Conservation (phyloP, 2,329 filamentous ascomycete species). For the Aureobasidium melanogenum region DNA sequence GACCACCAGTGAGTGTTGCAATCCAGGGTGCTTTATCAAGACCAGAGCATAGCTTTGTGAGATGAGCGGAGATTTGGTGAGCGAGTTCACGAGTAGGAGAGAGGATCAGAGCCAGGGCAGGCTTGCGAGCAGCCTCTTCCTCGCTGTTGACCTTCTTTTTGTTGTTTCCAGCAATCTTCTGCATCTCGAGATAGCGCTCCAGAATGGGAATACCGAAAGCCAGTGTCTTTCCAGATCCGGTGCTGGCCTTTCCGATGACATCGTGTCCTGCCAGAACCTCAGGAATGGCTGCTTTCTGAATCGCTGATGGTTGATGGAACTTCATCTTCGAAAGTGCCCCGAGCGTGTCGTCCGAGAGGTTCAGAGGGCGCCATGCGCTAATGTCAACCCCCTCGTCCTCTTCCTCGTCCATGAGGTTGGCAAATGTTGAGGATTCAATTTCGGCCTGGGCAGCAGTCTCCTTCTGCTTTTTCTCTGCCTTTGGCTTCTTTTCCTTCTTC, state of each 20-base stretch:
- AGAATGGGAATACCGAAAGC: slow-evolving; percentile 92
- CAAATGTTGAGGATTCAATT: slow-evolving; percentile 38
- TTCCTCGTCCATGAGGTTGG: slow-evolving; percentile 32
- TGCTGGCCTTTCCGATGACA: slow-evolving; percentile 91
- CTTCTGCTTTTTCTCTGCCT: slow-evolving; percentile 13
- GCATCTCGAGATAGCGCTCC: slow-evolving; percentile 62
- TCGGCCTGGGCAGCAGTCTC: slow-evolving; percentile 17
- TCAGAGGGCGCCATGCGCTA: slow-evolving; percentile 67
- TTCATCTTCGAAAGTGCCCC: slow-evolving; percentile 69
- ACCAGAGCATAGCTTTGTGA: slow-evolving; percentile 62
- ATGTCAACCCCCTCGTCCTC: slow-evolving; percentile 57
- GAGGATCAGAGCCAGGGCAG: slow-evolving; percentile 68
- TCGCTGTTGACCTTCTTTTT: slow-evolving; percentile 16
- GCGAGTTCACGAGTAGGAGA: slow-evolving; percentile 90
- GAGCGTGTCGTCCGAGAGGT: slow-evolving; percentile 63
- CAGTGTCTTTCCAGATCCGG: slow-evolving; percentile 91
- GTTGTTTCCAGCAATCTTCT: slow-evolving; percentile 20
- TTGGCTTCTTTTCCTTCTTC: slow-evolving; percentile 15
- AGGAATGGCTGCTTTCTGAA: slow-evolving; percentile 74
- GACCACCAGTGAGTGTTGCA: slow-evolving; percentile 83
- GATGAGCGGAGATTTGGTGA: slow-evolving; percentile 79
- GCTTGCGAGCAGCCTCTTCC: slow-evolving; percentile 22
- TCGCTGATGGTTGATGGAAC: slow-evolving; percentile 71
- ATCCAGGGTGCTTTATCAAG: slow-evolving; percentile 52
- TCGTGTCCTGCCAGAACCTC: slow-evolving; percentile 76